Percentiles rank a stretch among this genome's conserved stretches.
phyloP scores from a whole-genome alignment of 2,329 filamentous ascomycete species.

The Aspergillus luchuensis region DNA sequence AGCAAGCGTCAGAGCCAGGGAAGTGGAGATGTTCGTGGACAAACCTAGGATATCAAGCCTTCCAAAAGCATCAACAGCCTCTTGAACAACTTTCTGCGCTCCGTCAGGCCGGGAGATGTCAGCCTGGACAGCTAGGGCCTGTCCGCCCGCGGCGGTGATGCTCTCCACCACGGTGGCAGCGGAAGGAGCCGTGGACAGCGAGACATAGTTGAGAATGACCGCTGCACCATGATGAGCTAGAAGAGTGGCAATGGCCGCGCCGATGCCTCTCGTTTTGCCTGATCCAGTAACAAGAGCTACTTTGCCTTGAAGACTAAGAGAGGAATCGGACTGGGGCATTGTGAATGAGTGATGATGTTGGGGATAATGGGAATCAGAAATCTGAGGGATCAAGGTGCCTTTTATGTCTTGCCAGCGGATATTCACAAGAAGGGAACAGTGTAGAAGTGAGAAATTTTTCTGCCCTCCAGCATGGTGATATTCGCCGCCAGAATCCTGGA shows the following conservation, averaged over 20 bases:
- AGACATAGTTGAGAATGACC: constrained; percentile 65
- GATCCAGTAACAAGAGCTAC: constrained; percentile 38
- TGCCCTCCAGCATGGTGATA: not conserved
- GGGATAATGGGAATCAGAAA: not conserved
- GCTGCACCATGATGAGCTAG: constrained; percentile 66
- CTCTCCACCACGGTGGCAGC: constrained; percentile 11
- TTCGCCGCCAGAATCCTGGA: not conserved
- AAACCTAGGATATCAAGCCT: constrained; percentile 4
- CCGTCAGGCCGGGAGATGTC: constrained; percentile 16
- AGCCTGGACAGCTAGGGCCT: constrained; percentile 16
- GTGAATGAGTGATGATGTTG: not conserved
- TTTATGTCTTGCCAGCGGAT: not conserved
- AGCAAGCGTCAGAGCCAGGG: not conserved
- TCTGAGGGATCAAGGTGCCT: not conserved
- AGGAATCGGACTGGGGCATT: not conserved
- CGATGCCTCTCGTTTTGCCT: constrained; percentile 60
- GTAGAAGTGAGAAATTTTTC: not conserved
- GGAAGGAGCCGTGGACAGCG: constrained; percentile 6
- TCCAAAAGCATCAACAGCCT: not conserved
- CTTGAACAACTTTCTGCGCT: not conserved
- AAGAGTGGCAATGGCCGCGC: constrained; percentile 66
- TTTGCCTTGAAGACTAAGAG: constrained; percentile 25
- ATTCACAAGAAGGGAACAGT: too few species aligned
- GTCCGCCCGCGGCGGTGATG: constrained; percentile 12
- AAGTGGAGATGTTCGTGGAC: not conserved